phyloP scores from a whole-genome alignment of 805 yeast species.

The Saccharomycopsis babjevae region DNA sequence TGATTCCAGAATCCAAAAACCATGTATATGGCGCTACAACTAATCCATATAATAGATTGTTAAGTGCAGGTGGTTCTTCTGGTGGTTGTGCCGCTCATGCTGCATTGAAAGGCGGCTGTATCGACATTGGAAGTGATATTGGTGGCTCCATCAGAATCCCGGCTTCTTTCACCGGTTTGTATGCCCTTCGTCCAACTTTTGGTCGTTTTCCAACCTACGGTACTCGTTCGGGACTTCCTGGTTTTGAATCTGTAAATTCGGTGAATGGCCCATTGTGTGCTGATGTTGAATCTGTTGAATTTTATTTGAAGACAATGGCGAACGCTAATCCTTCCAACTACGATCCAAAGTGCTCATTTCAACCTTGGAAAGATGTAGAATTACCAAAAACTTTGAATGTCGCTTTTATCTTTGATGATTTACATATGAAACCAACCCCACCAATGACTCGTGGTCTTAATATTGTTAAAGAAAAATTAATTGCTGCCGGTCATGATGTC shows the following conservation, averaged over 20 bases:
- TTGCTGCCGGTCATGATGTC: constrained; percentile 34
- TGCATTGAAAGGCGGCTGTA: constrained; percentile 46
- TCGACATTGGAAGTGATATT: constrained; percentile 63
- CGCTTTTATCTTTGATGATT: constrained; percentile 39
- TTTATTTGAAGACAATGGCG: constrained; percentile 30
- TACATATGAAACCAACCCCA: constrained; percentile 42
- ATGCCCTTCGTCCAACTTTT: constrained; percentile 52
- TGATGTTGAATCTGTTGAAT: constrained; percentile 23
- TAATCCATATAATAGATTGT: constrained; percentile 46
- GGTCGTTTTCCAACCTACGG: constrained; percentile 35
- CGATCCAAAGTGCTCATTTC: constrained; percentile 41
- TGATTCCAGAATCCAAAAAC: constrained; percentile 59
- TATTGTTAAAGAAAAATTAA: constrained; percentile 22
- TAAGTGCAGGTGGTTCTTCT: constrained; percentile 62
- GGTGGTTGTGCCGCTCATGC: constrained; percentile 64
- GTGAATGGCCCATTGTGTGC: constrained; percentile 30
- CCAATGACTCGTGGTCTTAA: constrained; percentile 40
- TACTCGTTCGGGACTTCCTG: constrained; percentile 24
- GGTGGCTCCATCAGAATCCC: constrained; percentile 66
- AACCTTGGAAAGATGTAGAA: constrained; percentile 36
- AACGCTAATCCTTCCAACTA: constrained; percentile 35
- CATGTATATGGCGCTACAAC: constrained; percentile 50
- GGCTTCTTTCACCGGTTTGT: constrained; percentile 52
- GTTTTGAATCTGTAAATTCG: constrained; percentile 26
- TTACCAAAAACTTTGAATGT: constrained; percentile 29